Base-by-base conservation (phyloP, 2,329 filamentous ascomycete genomes). In the Ophiocordyceps unilateralis region DNA sequence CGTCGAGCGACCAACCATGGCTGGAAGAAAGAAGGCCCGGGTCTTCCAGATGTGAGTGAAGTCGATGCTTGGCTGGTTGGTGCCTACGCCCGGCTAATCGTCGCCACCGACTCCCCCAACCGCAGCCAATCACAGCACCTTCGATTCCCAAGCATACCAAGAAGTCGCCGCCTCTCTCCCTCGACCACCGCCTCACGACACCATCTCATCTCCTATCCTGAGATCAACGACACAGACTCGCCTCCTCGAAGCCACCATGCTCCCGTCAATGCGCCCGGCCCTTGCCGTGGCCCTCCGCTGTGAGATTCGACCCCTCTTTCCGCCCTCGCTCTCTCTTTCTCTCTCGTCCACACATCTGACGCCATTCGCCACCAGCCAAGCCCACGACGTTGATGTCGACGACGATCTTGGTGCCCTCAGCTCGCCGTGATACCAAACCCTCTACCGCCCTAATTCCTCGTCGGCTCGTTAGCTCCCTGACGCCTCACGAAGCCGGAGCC, bases 391-490 rank as follows among this genome's bases (percentile, higher is more conserved):
- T 17, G 23, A 32, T 37, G 53, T 56, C 83, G 50, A 64, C 73
- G 43, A 68, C 69, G 44, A 67, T 76, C 46, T 64, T 83, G 54
- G 59, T 80, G 47, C 74, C 78, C 50, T 75, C 32, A 9, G 3
- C 78, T 61, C 72, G 78, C 60, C 69, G 72, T 54, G 70, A 24
- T 8, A 5, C 72, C 54, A 69, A 73, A 49, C 75, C 77, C 52
- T 70, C 74, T 52, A 72, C 85, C 53, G 81, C 81, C 42, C 76
- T 34, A 2, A 34, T 72, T 48, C 77, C 77, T 41, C 67, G 75
- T 46, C 71, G 75, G 55, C 80, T 76, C 56, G 80, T 81, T 48
- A 70, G 70, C 42, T 66, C 69, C 48, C 55, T 74, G 44, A 63
- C 70, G 47, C 66, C 72, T 53, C 67, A 74, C 56, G 67, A 67